Evolutionary conservation across 1,139 yeast species (phyloP), one percentile per base, ranked within the genome.

Genomic region (Hansenula lynferdii): DNA sequence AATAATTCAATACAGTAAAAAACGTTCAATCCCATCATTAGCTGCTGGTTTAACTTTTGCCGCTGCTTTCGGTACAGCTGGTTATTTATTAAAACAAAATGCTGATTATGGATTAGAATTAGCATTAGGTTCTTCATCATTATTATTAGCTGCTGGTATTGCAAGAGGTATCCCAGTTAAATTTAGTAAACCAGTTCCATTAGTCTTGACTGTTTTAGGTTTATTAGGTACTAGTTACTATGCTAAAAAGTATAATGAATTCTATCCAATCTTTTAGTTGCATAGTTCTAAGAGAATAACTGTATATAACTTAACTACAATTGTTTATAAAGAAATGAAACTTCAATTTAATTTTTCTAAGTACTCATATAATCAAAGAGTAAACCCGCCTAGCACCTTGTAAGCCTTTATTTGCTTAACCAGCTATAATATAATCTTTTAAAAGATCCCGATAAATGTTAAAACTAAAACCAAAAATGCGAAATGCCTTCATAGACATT

Each of bases 101-200:
- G 80, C 78, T 43, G 87, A 85, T 57, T 77, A 77, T 64, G 97
- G 96, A 25, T 69, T 89, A 48, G 92, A 85, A 57, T 57, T 84
- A 31, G 96, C 96, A 1, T 65, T 87, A 39, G 85, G 80, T 9
- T 75, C 90, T 1, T 81, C 95, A 18, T 54, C 77, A 1, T 56
- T 83, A 11, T 69, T 89, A 49, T 61, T 82, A 12, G 73, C 72
- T 31, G 89, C 92, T 18, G 90, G 94, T 9, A 51, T 83, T 15
- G 74, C 78, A 17, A 73, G 97, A 51, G 78, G 90, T 9, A 51
- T 77, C 35, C 76, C 78, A 29, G 67, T 77, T 16, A 51, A 59
- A 12, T 80, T 81, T 58, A 69, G 67, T 47, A 85, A 85, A 57
- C 94, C 95, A 0, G 73, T 90, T 38, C 97, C 97, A 1, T 58